These are phyloP conservation scores for Cyberlindnera euphorbiiphila DNA, from an alignment of 805 yeast species.

Conservation along the genomic window DNA sequence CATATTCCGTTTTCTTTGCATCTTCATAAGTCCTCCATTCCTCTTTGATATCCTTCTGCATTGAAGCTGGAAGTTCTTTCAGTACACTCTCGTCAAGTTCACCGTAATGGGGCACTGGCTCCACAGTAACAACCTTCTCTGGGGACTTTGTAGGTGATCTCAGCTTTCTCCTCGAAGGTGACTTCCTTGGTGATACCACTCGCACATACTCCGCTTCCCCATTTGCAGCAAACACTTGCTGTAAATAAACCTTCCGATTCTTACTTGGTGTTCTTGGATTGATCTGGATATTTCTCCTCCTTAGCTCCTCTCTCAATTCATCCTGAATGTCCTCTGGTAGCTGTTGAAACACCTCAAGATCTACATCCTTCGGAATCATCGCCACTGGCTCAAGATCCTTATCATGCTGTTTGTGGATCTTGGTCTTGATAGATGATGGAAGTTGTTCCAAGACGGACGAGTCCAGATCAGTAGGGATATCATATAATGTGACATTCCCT, in stretches of 20 bases:
- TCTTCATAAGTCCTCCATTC: slow-evolving; percentile 22
- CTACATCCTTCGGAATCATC: slow-evolving; percentile 39
- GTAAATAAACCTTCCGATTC: slow-evolving; percentile 19
- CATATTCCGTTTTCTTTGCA: slow-evolving; percentile 12
- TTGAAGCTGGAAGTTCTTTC: slow-evolving; percentile 24
- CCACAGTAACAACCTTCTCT: slow-evolving; percentile 1
- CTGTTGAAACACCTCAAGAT: slow-evolving; percentile 59
- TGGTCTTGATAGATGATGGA: slow-evolving; percentile 19
- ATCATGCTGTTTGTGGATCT: slow-evolving; percentile 16
- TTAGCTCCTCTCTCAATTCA: slow-evolving; percentile 55
- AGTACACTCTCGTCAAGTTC: slow-evolving; percentile 22
- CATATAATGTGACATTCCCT: slow-evolving; percentile 18
- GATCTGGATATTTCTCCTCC: slow-evolving; percentile 34
- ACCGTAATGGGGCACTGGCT: slow-evolving; percentile 5
- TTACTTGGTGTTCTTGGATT: slow-evolving; percentile 22
- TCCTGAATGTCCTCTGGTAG: slow-evolving; percentile 62
- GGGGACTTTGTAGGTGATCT: slow-evolving; percentile 18
- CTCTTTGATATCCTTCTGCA: slow-evolving; percentile 17
- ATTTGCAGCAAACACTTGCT: slow-evolving; percentile 20
- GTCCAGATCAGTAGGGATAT: slow-evolving; percentile 29
- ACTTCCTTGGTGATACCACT: slow-evolving; percentile 19
- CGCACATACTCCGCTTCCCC: slow-evolving; percentile 18
- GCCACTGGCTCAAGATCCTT: slow-evolving; percentile 20
- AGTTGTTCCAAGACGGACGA: slow-evolving; percentile 26
- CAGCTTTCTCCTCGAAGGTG: slow-evolving; percentile 15